Base-by-base conservation (phyloP, 192 early-diverging fungal species). In the Chytriomyces confervae region DNA sequence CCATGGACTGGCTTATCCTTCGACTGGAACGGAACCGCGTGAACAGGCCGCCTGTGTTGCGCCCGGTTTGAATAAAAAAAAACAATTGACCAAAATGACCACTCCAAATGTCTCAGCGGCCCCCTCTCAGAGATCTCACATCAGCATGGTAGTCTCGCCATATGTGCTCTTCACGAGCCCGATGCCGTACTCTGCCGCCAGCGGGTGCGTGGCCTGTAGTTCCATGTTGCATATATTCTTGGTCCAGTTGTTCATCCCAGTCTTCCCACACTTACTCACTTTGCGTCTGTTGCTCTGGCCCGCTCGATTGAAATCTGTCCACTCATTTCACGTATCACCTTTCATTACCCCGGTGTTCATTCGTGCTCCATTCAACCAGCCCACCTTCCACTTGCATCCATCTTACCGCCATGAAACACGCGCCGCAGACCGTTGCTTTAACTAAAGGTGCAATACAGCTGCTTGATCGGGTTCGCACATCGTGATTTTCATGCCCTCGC, bases 1-100 rank as follows among this genome's bases (percentile, higher is more conserved):
- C 95, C 0, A 87, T 99, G 13, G 95, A 99, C 76, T 99, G 97
- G 97, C 85, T 99, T 61, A 89, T 91, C 62, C 66, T 89, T 69
- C 87, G 95, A 29, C 84, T 97, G 73, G 91, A 95, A 64, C 88
- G 94, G 43, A 98, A 98, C 83, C 91, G 91, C 69, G 79, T 82
- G 50, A 91, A 91, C 61, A 84, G 92, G 61, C 95, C 95, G 61
- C 96, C 96, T 2, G 83, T 95, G 50, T 88, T 91, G 62, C 43
- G 79, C 18, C 72, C 72, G 27, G 29, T 74, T 7, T 74, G 53
- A 63, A 57, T 2, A 2, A 20, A 57, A 57, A 57, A 57, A 57
- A 57, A n/a, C 1, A 18, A 57, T 11, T 11, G 53, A 57, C 13
- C 16, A 57, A 57, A 57, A n/a, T 13, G 53, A 13, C 20, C 13